Percentiles rank a stretch among this genome's conserved stretches.
phyloP scores from a whole-genome alignment of 768 basidiomycete genomes.

The Boletellus sp. region DNA sequence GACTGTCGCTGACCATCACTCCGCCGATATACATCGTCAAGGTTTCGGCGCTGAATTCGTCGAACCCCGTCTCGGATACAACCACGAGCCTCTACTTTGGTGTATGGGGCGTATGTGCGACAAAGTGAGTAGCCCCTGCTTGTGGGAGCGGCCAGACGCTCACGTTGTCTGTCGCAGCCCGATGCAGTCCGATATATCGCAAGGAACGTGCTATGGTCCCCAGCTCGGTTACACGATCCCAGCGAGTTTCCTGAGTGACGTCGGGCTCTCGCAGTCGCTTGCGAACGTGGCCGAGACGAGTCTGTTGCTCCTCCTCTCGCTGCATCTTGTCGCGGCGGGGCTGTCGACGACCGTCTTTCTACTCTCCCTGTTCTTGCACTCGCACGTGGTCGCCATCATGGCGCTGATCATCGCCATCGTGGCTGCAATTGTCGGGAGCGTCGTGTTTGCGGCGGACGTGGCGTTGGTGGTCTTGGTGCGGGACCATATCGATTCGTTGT shows the following conservation, averaged over 20 bases:
- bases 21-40: slow-evolving; percentile 61
- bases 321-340: slow-evolving; percentile 65
- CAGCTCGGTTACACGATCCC: slow-evolving; percentile 69
- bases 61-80: slow-evolving; percentile 42
- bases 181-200: background rate
- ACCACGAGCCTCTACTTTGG: slow-evolving; percentile 69
- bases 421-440: slow-evolving; percentile 49
- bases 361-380: slow-evolving; percentile 55
- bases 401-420: slow-evolving; percentile 57
- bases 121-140: slow-evolving; percentile 34
- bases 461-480: slow-evolving; percentile 54
- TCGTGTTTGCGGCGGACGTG: slow-evolving; percentile 60
- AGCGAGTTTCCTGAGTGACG: slow-evolving; percentile 34
- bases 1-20: slow-evolving; percentile 71
- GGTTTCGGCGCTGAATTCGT: slow-evolving; percentile 33
- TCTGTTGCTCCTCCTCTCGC: slow-evolving; percentile 53
- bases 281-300: slow-evolving; percentile 46
- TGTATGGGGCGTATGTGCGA: slow-evolving; percentile 79
- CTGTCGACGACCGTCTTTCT: slow-evolving; percentile 53
- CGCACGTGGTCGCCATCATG: slow-evolving; percentile 52
- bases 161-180: slow-evolving; percentile 2
- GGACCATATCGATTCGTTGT: slow-evolving; percentile 38
- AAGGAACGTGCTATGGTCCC: slow-evolving; percentile 56
- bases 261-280: slow-evolving; percentile 44
- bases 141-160: background rate